Evolutionary conservation across 2,329 filamentous ascomycete species (phyloP).

Genomic region (Aspergillus oerlinghausenensis): DNA sequence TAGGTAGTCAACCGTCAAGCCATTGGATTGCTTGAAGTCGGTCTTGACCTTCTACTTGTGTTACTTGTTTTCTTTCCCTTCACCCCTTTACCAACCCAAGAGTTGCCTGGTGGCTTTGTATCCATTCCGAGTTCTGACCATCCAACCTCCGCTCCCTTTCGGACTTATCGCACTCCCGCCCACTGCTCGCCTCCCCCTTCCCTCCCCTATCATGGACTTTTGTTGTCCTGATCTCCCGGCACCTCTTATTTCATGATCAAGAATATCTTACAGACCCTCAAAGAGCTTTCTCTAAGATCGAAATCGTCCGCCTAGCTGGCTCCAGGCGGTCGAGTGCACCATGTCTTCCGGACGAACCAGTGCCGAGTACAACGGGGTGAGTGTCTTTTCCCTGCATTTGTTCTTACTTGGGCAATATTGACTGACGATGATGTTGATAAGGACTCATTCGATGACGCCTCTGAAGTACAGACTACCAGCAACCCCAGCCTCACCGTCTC

Average conservation of each 20-base stretch:
- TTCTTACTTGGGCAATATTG: conserved; percentile 8
- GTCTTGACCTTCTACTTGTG: neutral
- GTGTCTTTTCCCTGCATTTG: conserved; percentile 7
- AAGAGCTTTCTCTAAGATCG: conserved; percentile 1
- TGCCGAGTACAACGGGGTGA: conserved; percentile 41
- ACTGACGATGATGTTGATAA: conserved; percentile 30
- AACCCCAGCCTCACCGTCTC: conserved; percentile 25
- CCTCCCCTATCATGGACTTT: conserved; percentile 14
- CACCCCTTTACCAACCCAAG: neutral
- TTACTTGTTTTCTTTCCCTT: neutral
- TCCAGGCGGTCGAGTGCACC: conserved; percentile 12
- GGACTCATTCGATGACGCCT: conserved; percentile 81
- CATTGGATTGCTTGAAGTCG: neutral
- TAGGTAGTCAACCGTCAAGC: neutral
- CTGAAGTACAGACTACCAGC: conserved; percentile 38
- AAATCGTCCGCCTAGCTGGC: conserved; percentile 1
- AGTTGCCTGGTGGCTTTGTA: conserved; percentile 11
- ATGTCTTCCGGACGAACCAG: conserved; percentile 38
- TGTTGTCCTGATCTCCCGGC: conserved; percentile 3
- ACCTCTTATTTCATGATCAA: neutral
- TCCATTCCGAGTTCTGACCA: conserved; percentile 4
- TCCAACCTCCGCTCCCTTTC: neutral
- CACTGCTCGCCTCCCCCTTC: conserved; percentile 1
- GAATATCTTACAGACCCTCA: neutral
- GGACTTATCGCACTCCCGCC: neutral